A percentile compares a stretch with the other conserved stretches of the same genome.
Conservation (phyloP, 2,329 filamentous ascomycete genomes). For the Chaetomium olivaceum region DNA sequence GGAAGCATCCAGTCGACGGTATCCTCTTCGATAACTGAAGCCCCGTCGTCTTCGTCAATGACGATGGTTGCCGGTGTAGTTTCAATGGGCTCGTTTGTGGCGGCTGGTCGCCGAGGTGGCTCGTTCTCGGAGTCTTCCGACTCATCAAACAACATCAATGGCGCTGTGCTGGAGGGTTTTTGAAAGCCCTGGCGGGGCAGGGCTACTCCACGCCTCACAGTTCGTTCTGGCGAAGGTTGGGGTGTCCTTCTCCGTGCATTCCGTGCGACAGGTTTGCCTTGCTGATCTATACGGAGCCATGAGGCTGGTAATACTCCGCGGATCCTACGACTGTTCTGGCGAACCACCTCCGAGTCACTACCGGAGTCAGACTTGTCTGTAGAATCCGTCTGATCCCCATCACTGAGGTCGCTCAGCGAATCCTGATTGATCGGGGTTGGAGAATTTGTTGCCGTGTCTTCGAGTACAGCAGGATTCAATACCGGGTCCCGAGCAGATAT, state of each 20-base stretch:
- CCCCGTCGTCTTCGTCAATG: constrained; percentile 25
- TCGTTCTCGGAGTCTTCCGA: constrained; percentile 45
- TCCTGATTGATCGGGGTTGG: constrained; percentile 27
- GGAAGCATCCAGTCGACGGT: constrained; percentile 53
- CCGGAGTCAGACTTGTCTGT: constrained; percentile 40
- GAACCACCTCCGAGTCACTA: constrained; percentile 46
- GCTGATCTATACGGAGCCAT: constrained; percentile 61
- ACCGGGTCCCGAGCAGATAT: background rate
- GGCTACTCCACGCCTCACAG: constrained; percentile 52
- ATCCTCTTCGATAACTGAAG: constrained; percentile 52
- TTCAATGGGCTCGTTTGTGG: background rate
- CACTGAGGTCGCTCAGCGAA: constrained; percentile 22
- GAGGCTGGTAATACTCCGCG: constrained; percentile 67
- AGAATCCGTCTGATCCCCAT: constrained; percentile 27
- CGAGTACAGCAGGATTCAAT: background rate
- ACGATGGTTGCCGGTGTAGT: background rate
- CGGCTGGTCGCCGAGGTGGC: background rate
- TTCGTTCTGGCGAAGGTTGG: constrained; percentile 42
- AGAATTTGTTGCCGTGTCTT: background rate
- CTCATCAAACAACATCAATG: constrained; percentile 49
- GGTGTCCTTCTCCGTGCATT: constrained; percentile 36
- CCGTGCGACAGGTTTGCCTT: constrained; percentile 38
- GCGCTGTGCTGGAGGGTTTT: constrained; percentile 34
- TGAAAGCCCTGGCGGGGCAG: constrained; percentile 44
- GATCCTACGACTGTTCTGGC: constrained; percentile 49